phyloP scores from a whole-genome alignment of 495 filamentous ascomycete genomes.

The Astrocystis sublimbata region DNA sequence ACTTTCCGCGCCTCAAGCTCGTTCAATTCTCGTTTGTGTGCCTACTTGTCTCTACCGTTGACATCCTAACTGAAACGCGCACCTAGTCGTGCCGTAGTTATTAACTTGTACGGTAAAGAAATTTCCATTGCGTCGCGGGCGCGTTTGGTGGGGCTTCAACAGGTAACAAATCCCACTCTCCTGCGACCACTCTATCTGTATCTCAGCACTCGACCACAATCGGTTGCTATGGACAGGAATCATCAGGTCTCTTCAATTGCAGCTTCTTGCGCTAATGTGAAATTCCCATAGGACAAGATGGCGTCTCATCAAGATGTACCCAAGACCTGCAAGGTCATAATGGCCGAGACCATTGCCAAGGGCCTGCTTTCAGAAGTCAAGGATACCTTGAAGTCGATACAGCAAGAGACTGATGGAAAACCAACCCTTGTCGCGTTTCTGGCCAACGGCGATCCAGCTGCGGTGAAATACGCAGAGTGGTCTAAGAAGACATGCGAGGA shows the following conservation, averaged over 20 bases:
- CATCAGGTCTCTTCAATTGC: neutral
- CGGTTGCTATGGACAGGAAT: neutral
- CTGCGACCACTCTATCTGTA: neutral
- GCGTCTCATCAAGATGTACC: conserved; percentile 43
- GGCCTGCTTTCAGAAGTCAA: conserved; percentile 74
- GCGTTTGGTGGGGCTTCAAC: conserved; percentile 6
- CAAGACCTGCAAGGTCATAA: conserved; percentile 85
- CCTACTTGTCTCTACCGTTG: neutral
- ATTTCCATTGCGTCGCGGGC: conserved; percentile 2
- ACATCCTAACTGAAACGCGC: neutral
- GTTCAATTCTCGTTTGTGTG: neutral
- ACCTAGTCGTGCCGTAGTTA: neutral
- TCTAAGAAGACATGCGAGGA: conserved; percentile 93
- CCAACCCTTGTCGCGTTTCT: conserved; percentile 89
- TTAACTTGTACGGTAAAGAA: neutral
- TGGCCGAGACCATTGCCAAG: conserved; percentile 81
- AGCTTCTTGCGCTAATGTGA: neutral
- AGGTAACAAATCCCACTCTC: conserved; percentile 6
- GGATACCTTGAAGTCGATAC: conserved; percentile 66
- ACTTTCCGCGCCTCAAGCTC: neutral
- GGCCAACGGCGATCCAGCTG: conserved; percentile 87
- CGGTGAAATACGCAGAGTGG: conserved; percentile 92
- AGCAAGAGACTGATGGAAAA: conserved; percentile 46
- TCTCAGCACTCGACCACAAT: neutral
- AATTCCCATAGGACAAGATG: conserved; percentile 30